Base-by-base conservation (phyloP, 306 rosid species). In the Trifolium pratense region DNA sequence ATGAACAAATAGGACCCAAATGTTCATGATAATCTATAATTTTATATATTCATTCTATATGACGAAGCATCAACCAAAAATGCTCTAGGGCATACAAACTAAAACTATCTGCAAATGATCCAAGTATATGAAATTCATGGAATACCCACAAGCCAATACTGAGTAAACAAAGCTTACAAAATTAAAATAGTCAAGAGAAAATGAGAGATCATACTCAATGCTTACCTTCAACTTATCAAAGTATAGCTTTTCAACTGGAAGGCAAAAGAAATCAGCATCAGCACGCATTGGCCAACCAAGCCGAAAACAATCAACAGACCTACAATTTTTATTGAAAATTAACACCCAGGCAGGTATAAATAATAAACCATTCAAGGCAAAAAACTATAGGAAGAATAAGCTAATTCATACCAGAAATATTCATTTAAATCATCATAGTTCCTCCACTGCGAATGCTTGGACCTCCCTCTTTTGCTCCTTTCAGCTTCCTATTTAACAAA, bases 361-460 rank as follows among this genome's bases (percentile, higher is more conserved):
- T 31, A 49, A 69, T 68, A 52, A 73, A 67, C 31, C 31, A 16
- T 2, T 59, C 66, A 61, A 37, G 43, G 7, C 61, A 77, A 25
- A 58, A 32, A 2, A 39, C 43, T 40, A 65, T 42, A 74, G 9
- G 10, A 8, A 76, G 60, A 61, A 69, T 31, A 64, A 67, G 37
- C 64, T 61, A 57, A 53, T 39, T 9, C 39, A 45, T 89, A 94
- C 98, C 98, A 94, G 78, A 94, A 94, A 77, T 91, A 94, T 83
- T 94, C 98, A 83, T 94, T 91, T 68, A 91, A 66, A 87, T 94
- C 98, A 83, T 94, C 98, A 61, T 94, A 94, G 70, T 94, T 94
- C 87, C 98, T 91, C 98, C 98, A 94, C 66, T 88, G 96, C n/a
- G 98, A 94, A 86, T 94, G 98, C 85, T 94, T 94, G 75, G 98